Conservation (phyloP, 495 filamentous ascomycete genomes). For the Tuber microsphaerosporum region DNA sequence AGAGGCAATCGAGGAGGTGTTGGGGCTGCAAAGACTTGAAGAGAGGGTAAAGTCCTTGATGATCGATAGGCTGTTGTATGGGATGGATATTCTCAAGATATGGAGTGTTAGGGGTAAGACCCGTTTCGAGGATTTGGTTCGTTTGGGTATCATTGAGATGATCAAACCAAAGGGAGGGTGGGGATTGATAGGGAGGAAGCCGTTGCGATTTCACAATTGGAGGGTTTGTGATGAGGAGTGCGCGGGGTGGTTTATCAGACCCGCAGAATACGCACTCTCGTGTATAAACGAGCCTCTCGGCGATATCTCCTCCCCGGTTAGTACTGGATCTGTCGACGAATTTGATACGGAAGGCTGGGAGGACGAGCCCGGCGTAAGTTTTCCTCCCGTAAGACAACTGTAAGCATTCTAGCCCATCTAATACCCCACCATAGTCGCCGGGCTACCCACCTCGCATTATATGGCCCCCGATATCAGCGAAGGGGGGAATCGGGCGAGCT, state of each 20-base stretch:
- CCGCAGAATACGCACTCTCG: background rate
- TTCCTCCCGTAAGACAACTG: background rate
- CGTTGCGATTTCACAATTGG: background rate
- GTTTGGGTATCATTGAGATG: background rate
- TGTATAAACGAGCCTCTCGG: background rate
- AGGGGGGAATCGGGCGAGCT: background rate
- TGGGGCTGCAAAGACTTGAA: slow-evolving; percentile 10
- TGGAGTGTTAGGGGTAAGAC: background rate
- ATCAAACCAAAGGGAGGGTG: background rate
- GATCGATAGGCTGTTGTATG: slow-evolving; percentile 16
- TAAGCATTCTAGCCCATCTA: background rate
- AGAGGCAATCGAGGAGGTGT: slow-evolving; percentile 6
- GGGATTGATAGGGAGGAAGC: background rate
- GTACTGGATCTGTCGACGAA: background rate
- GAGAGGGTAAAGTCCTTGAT: slow-evolving; percentile 7
- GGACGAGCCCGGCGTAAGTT: background rate
- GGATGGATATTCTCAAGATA: slow-evolving; percentile 13
- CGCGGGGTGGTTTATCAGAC: background rate
- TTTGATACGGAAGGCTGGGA: background rate
- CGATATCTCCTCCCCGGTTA: background rate
- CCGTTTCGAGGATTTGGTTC: background rate
- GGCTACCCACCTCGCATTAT: background rate
- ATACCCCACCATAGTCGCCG: background rate
- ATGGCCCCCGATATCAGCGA: background rate
- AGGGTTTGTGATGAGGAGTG: background rate